These are phyloP conservation scores for Diospyros lotus DNA, from an alignment of 148 eudicot species.

Conservation along the genomic window DNA sequence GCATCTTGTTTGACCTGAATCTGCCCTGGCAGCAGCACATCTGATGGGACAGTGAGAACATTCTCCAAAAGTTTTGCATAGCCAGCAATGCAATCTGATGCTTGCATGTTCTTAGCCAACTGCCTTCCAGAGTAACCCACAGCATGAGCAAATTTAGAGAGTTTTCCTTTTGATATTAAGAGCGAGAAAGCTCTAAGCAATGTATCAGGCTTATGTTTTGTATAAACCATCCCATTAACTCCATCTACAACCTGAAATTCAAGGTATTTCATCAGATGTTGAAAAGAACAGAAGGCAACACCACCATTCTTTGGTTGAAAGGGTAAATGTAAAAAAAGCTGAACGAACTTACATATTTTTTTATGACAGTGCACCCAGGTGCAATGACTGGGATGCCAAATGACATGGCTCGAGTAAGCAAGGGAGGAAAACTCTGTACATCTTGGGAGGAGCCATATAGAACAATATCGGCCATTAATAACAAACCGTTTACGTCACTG, in stretches of 20 bases:
- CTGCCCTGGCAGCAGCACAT: constrained; percentile 52
- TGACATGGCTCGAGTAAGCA: constrained; percentile 81
- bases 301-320: background rate
- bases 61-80: constrained; percentile 78
- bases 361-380: constrained; percentile 70
- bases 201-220: constrained; percentile 61
- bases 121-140: constrained; percentile 77
- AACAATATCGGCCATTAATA: constrained; percentile 81
- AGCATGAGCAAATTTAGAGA: constrained; percentile 58
- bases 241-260: constrained; percentile 65
- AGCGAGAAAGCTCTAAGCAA: constrained; percentile 62
- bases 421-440: constrained; percentile 79
- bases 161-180: constrained; percentile 52
- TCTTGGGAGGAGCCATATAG: constrained; percentile 84
- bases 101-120: constrained; percentile 73
- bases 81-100: constrained; percentile 66
- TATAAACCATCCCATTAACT: constrained; percentile 78
- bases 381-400: constrained; percentile 75
- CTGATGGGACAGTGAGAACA: constrained; percentile 78
- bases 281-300: constrained; percentile 10
- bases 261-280: background rate
- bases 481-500: constrained; percentile 60
- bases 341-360: constrained; percentile 59
- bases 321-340: constrained; percentile 2
- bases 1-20: constrained; percentile 47